Conservation (phyloP, 768 basidiomycete genomes). For the Termitomyces sp. region DNA sequence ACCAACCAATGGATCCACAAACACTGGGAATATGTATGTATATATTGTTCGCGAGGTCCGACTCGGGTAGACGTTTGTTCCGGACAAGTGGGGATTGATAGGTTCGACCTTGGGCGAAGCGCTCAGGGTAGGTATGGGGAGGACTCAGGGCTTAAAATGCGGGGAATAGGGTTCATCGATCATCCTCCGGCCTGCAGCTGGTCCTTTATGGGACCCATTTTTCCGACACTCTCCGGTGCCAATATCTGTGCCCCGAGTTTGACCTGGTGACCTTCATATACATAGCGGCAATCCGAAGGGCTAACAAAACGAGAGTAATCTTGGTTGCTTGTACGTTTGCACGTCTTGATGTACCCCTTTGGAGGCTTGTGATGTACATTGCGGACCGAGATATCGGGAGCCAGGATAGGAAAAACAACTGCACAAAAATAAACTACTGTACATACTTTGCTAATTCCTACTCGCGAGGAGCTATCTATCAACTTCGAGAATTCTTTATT, state of each 20-base stretch:
- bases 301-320: constrained; percentile 11
- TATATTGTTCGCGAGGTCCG: constrained; percentile 3
- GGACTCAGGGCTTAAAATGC: not conserved
- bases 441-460: not conserved
- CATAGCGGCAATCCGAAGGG: constrained; percentile 5
- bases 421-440: not conserved
- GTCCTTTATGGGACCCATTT: constrained; percentile 6
- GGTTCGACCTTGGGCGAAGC: not conserved
- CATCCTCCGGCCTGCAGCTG: not conserved
- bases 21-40: constrained; percentile 1
- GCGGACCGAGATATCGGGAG: constrained; percentile 3
- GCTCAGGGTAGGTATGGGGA: constrained; percentile 7
- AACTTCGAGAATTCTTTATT: not conserved
- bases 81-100: not conserved
- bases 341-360: constrained; percentile 10
- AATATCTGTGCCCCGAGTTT: constrained; percentile 3
- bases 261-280: constrained; percentile 13
- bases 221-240: constrained; percentile 3
- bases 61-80: constrained; percentile 9
- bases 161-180: constrained; percentile 1
- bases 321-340: constrained; percentile 13
- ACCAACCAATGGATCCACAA: not conserved
- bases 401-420: constrained; percentile 1
- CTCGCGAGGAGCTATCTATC: not conserved
- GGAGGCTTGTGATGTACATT: not conserved